Conservation (phyloP, 805 yeast genomes). For the Candida coquimbonensis region DNA sequence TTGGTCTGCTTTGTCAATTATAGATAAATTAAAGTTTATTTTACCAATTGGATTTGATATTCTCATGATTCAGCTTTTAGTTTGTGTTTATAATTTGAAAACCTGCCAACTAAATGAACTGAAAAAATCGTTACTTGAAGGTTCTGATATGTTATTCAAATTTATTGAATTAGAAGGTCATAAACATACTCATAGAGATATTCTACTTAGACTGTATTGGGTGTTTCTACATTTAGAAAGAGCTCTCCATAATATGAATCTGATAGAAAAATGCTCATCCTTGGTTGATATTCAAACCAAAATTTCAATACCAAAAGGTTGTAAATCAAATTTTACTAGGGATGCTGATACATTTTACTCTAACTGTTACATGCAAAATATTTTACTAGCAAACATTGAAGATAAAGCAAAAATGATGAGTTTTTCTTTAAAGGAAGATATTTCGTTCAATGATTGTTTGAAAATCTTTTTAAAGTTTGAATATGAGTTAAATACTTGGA, state of each 20-base stretch:
- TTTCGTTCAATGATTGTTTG: background rate
- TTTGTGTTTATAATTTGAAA: slow-evolving; percentile 2
- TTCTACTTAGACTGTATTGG: slow-evolving; percentile 3
- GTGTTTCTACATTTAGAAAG: slow-evolving; percentile 1
- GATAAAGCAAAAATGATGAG: slow-evolving; percentile 2
- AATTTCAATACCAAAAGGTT: slow-evolving; percentile 2
- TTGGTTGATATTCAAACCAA: background rate
- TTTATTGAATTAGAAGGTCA: slow-evolving; percentile 1
- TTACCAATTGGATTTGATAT: slow-evolving; percentile 1
- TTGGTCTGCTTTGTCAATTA: slow-evolving; percentile 4
- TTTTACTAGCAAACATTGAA: slow-evolving; percentile 2
- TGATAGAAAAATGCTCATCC: background rate
- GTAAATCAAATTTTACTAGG: slow-evolving; percentile 1
- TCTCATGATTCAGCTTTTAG: background rate
- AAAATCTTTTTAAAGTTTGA: slow-evolving; percentile 3
- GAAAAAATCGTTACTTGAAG: background rate
- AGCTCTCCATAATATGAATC: background rate
- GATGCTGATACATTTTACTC: slow-evolving; percentile 5
- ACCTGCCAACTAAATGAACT: slow-evolving; percentile 1
- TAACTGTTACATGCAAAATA: slow-evolving; percentile 3
- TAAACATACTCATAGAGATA: slow-evolving; percentile 1
- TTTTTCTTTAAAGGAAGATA: background rate
- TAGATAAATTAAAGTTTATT: background rate
- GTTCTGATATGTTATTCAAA: slow-evolving; percentile 1
- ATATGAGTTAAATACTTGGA: slow-evolving; percentile 3